Evolutionary conservation across 306 rosid species (phyloP), one percentile per base, ranked within the genome.

Genomic region (Phaseolus lunatus): DNA sequence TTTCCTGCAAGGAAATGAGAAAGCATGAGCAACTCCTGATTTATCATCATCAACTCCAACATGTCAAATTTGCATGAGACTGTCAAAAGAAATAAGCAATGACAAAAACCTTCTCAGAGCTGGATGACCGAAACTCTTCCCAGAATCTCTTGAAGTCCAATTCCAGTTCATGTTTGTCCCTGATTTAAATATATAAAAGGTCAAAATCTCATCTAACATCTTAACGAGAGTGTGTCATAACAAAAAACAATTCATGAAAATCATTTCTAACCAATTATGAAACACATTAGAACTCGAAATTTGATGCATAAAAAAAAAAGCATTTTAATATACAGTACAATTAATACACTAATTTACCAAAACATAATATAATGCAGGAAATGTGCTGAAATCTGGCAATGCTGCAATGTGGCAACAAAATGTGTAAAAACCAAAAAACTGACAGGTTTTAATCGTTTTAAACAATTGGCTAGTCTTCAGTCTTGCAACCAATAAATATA

Each of bases 81-180:
- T 56, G 66, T 22, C 41, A 59, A 61, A 53, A 76, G 64, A 49
- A 74, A 23, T 26, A 76, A 80, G 64, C 24, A 80, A 84, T 56
- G 41, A 27, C 47, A 63, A 58, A 78, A 87, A 96, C 99, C 99
- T 96, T 92, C 91, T 92, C 99, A 80, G 96, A 96, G 93, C 92
- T 87, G 79, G 99, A 96, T 78, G 98, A 88, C 86, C 98, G 91
- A 84, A 96, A 96, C 78, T 93, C 99, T 84, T 93, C 98, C 99
- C 99, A 96, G 71, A 84, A 96, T 80, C 98, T 90, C 90, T 91
- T 96, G 94, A 96, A 96, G 88, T 96, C 99, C 97, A 93, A 91
- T 83, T 96, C 99, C 98, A 96, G 71, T 84, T 93, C 99, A 96
- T 93, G 94, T 84, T 77, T 87, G 82, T 87, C 97, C 88, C 99